Evolutionary conservation across 441 rosid species (phyloP), one percentile per base, ranked within the genome.

Genomic region (Raphanus hybrid): DNA sequence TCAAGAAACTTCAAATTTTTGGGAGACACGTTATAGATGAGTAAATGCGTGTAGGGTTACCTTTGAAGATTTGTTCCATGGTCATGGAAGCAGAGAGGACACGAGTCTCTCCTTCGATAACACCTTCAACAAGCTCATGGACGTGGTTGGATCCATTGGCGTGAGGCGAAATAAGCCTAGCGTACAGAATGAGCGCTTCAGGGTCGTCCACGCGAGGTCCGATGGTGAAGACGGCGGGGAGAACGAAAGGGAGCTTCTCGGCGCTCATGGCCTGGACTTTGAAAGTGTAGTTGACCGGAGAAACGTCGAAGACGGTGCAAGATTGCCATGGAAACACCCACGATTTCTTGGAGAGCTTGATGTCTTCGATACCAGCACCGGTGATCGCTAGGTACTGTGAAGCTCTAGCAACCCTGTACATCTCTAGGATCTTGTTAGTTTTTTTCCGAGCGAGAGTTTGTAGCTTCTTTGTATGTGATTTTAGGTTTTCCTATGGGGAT

Each of bases 61-160:
- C 94, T 70, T 16, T 85, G 74, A 88, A 91, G 20, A 89, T 78
- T 78, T 89, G 90, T 41, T 89, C 93, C 93, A 91, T 89, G 41
- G 92, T 91, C 96, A 91, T 87, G 18, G 93, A 84, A 43, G 96
- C 96, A 27, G 91, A 90, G 0, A 91, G 88, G 27, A 91, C 93
- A 52, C 93, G 81, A 2, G 92, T 91, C 55, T 89, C 96, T 0
- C 96, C 96, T 71, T 91, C 96, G 5, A 91, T 91, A 48, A 89
- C 80, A 1, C 96, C 92, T 26, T 89, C 88, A 8, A 91, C 93
- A 7, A 91, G 92, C 76, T 89, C 93, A 27, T 85, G 81, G 14
- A 88, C 91, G 41, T 91, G 93, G 77, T 83, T 52, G 0, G 96
- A 88, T 18, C 74, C 78, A 75, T 86, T 87, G 76, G 85, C 93